phyloP scores from a whole-genome alignment of 495 filamentous ascomycete genomes.

The Penicillium mononematosum region DNA sequence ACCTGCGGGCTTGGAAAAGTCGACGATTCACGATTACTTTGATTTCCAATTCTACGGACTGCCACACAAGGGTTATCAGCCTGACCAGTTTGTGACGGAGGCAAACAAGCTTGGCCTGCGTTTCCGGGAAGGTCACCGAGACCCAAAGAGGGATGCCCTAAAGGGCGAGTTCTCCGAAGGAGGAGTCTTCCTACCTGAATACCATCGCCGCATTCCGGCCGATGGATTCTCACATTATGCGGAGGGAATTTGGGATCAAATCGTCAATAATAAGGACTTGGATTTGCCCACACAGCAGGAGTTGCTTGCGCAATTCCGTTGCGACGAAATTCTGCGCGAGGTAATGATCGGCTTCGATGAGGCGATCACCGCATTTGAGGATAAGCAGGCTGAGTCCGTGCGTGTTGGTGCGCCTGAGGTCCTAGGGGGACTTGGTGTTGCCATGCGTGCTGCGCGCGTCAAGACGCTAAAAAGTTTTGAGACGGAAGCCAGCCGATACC shows the following conservation, averaged over 20 bases:
- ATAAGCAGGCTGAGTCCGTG: slow-evolving; percentile 71
- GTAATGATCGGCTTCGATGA: slow-evolving; percentile 82
- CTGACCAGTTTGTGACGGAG: slow-evolving; percentile 84
- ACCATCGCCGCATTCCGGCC: slow-evolving; percentile 92
- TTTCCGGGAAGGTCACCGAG: slow-evolving; percentile 76
- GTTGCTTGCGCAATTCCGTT: slow-evolving; percentile 92
- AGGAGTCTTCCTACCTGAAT: slow-evolving; percentile 86
- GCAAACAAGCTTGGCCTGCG: slow-evolving; percentile 74
- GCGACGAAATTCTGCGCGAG: slow-evolving; percentile 90
- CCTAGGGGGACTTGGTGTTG: slow-evolving; percentile 71
- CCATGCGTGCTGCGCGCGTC: slow-evolving; percentile 68
- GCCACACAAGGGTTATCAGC: slow-evolving; percentile 94
- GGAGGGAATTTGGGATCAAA: slow-evolving; percentile 94
- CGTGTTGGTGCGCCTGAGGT: slow-evolving; percentile 68
- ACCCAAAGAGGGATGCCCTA: slow-evolving; percentile 52
- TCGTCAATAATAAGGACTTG: slow-evolving; percentile 96
- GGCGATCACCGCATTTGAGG: slow-evolving; percentile 78
- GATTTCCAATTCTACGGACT: slow-evolving; percentile 96
- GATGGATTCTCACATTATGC: slow-evolving; percentile 94
- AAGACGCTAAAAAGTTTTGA: slow-evolving; percentile 82
- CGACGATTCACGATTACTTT: slow-evolving; percentile 92
- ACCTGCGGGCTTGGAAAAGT: slow-evolving; percentile 81
- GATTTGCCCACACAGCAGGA: slow-evolving; percentile 97
- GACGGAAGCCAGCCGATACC: slow-evolving; percentile 85
- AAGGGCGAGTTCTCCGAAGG: slow-evolving; percentile 69